Conservation (phyloP, 768 basidiomycete species). For the Gloeophyllum trabeum region DNA sequence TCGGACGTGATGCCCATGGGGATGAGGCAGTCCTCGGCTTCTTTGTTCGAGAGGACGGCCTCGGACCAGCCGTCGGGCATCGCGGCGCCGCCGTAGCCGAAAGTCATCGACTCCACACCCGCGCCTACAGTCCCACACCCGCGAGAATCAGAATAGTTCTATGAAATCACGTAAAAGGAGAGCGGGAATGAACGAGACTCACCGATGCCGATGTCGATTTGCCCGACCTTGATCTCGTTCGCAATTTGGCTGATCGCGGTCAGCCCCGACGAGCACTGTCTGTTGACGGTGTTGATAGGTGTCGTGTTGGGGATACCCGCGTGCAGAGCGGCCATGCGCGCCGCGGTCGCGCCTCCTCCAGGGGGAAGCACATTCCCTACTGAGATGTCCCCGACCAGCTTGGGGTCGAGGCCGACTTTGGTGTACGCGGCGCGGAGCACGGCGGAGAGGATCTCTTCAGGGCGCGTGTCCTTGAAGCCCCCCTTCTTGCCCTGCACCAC, state of each 20-base stretch:
- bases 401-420: slow-evolving; percentile 61
- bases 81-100: slow-evolving; percentile 52
- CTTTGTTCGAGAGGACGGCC: slow-evolving; percentile 48
- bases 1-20: slow-evolving; percentile 96
- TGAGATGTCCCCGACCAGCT: slow-evolving; percentile 72
- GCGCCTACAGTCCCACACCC: slow-evolving; percentile 34
- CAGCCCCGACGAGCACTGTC: slow-evolving; percentile 85
- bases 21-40: slow-evolving; percentile 71
- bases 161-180: background rate
- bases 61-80: slow-evolving; percentile 52
- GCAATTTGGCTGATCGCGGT: slow-evolving; percentile 77
- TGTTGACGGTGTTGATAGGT: slow-evolving; percentile 74
- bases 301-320: slow-evolving; percentile 76
- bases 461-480: slow-evolving; percentile 83
- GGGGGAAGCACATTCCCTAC: slow-evolving; percentile 88
- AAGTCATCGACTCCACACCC: slow-evolving; percentile 87
- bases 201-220: slow-evolving; percentile 90
- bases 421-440: slow-evolving; percentile 68
- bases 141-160: background rate
- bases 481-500: slow-evolving; percentile 61
- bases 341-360: slow-evolving; percentile 69
- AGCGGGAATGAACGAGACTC: too few species aligned
- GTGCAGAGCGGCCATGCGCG: slow-evolving; percentile 80
- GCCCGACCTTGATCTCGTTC: slow-evolving; percentile 63
- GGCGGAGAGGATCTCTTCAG: slow-evolving; percentile 71